These are phyloP conservation scores for Aspergillus candidus DNA, from an alignment of 2,329 filamentous ascomycete species.

Conservation along the genomic window DNA sequence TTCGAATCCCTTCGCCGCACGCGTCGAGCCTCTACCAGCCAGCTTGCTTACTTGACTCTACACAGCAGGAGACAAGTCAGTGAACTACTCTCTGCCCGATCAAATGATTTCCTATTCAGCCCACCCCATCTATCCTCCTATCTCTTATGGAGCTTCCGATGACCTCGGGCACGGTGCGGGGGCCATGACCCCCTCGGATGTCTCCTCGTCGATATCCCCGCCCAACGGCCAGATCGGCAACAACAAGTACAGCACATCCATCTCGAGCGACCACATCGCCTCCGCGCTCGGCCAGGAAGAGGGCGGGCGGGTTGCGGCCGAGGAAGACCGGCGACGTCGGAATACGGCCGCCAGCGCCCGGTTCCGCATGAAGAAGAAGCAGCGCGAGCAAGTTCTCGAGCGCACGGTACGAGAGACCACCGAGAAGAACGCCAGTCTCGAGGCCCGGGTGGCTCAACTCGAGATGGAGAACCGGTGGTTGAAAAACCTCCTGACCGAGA, in stretches of 20 bases:
- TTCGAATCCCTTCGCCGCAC: slow-evolving; percentile 3
- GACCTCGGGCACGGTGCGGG: slow-evolving; percentile 32
- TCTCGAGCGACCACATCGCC: slow-evolving; percentile 36
- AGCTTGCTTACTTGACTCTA: slow-evolving; percentile 21
- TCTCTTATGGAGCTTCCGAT: slow-evolving; percentile 31
- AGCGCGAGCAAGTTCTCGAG: slow-evolving; percentile 80
- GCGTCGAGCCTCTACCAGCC: neutral
- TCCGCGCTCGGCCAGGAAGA: slow-evolving; percentile 59
- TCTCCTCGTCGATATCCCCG: slow-evolving; percentile 38
- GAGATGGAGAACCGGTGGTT: slow-evolving; percentile 79
- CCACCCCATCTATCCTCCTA: slow-evolving; percentile 34
- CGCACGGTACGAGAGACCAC: slow-evolving; percentile 75
- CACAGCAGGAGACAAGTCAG: slow-evolving; percentile 26
- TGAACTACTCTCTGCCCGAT: slow-evolving; percentile 35
- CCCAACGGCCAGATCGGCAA: slow-evolving; percentile 36
- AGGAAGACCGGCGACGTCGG: slow-evolving; percentile 83
- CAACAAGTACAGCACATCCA: slow-evolving; percentile 36
- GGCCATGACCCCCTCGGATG: slow-evolving; percentile 36
- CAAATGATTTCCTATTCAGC: slow-evolving; percentile 35
- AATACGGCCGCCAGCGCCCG: slow-evolving; percentile 85
- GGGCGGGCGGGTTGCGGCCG: slow-evolving; percentile 64
- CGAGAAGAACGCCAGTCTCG: slow-evolving; percentile 68
- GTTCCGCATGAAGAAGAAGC: slow-evolving; percentile 94
- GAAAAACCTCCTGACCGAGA: slow-evolving; percentile 73
- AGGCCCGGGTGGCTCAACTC: slow-evolving; percentile 68